These are phyloP conservation scores for Apiotrichum veenhuisii DNA, from an alignment of 1,284 basidiomycete species.

Conservation along the genomic window DNA sequence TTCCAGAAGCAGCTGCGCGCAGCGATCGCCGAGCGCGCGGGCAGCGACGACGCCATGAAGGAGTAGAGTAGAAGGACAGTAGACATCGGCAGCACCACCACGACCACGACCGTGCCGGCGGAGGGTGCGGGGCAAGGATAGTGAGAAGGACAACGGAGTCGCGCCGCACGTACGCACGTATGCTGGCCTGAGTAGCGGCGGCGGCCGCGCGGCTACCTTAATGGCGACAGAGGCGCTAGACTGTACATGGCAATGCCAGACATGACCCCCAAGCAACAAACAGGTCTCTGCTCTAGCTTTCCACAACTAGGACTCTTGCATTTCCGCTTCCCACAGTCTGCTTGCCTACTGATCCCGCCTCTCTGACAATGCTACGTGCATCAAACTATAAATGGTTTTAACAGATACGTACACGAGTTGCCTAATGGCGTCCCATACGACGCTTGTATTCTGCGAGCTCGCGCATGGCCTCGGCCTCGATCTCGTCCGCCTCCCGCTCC, in stretches of 20 bases:
- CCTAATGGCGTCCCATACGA: conserved; percentile 21
- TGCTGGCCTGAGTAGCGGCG: not conserved
- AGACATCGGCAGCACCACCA: not conserved
- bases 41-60: conserved; percentile 44
- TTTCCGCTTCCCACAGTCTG: too few species aligned
- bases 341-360: not conserved
- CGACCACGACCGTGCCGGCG: not conserved
- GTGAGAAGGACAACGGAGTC: not conserved
- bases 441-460: conserved; percentile 42
- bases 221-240: not conserved
- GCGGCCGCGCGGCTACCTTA: not conserved
- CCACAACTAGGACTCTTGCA: too few species aligned
- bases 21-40: conserved; percentile 40
- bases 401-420: not conserved
- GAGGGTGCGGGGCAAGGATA: too few species aligned
- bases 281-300: too few species aligned
- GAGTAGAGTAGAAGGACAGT: conserved; percentile 29
- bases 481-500: conserved; percentile 30
- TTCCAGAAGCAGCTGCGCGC: conserved; percentile 85
- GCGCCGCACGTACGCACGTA: not conserved
- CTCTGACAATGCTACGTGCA: not conserved
- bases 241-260: not conserved
- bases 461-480: conserved; percentile 41
- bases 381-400: not conserved
- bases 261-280: not conserved